Conservation (phyloP, 768 basidiomycete species). For the Cyathus striatus region DNA sequence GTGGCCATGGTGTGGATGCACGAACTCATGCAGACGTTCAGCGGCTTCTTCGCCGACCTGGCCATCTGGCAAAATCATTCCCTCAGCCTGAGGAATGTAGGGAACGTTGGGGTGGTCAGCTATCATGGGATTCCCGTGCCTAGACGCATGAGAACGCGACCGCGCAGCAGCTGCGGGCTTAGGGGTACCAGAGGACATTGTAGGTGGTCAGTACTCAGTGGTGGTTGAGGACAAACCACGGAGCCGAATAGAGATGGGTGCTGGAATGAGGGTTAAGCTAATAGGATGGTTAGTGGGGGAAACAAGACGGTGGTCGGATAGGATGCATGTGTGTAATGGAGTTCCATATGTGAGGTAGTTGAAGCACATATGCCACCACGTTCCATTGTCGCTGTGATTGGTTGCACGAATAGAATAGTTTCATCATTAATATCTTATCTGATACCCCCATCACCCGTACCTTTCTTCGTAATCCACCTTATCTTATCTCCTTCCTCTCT, state of each 20-base stretch:
- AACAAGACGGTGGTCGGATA: no score
- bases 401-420: no score
- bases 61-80: slow-evolving; percentile 38
- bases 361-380: no score
- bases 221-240: no score
- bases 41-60: slow-evolving; percentile 38
- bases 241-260: not conserved
- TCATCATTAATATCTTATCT: no score
- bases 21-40: slow-evolving; percentile 41
- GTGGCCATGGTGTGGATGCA: slow-evolving; percentile 30
- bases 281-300: no score
- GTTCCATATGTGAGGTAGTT: no score
- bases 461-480: not conserved
- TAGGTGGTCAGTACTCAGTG: not conserved
- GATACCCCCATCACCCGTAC: no score
- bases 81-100: slow-evolving; percentile 26
- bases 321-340: no score
- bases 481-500: slow-evolving; percentile 19
- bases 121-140: slow-evolving; percentile 8
- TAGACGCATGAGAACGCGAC: slow-evolving; percentile 9
- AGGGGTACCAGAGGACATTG: not conserved
- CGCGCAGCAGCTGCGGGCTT: slow-evolving; percentile 8
- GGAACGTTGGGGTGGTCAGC: slow-evolving; percentile 14
- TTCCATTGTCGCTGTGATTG: no score
- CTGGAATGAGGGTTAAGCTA: not conserved